Conservation (phyloP, 768 basidiomycete species). For the Lactarius hengduanensis region DNA sequence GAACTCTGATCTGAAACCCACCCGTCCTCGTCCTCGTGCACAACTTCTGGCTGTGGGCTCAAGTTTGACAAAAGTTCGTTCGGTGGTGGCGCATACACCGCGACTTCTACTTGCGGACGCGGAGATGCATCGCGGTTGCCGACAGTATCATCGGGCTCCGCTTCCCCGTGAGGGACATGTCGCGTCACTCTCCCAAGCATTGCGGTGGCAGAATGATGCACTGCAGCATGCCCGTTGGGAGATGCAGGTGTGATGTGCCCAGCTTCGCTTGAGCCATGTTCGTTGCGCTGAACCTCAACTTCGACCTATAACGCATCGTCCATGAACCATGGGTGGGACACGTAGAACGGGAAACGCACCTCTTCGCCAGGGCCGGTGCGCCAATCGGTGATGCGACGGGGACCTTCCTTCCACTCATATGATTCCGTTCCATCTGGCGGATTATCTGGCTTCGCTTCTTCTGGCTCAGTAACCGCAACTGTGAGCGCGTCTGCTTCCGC, state of each 20-base stretch:
- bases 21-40: constrained; percentile 47
- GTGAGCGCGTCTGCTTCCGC: constrained; percentile 20
- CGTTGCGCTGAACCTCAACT: constrained; percentile 39
- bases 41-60: constrained; percentile 15
- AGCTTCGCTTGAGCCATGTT: constrained; percentile 34
- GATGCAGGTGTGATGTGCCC: constrained; percentile 33
- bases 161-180: constrained; percentile 24
- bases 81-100: not conserved
- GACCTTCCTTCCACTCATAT: constrained; percentile 71
- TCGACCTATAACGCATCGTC: constrained; percentile 33
- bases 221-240: constrained; percentile 30
- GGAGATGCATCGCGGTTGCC: not conserved
- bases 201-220: constrained; percentile 34
- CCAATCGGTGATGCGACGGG: constrained; percentile 63
- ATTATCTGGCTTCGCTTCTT: constrained; percentile 37
- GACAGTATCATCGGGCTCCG: constrained; percentile 22
- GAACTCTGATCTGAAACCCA: constrained; percentile 61
- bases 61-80: not conserved
- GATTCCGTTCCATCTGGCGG: constrained; percentile 47
- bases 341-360: constrained; percentile 41
- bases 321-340: not conserved
- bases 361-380: constrained; percentile 60
- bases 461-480: constrained; percentile 25
- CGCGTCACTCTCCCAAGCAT: constrained; percentile 25
- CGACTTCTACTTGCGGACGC: not conserved